Percentiles rank a stretch among this genome's conserved stretches.
Evolutionary conservation across 352 stramenopile genomes (phyloP).

Genomic region (Globisporangium splendens): DNA sequence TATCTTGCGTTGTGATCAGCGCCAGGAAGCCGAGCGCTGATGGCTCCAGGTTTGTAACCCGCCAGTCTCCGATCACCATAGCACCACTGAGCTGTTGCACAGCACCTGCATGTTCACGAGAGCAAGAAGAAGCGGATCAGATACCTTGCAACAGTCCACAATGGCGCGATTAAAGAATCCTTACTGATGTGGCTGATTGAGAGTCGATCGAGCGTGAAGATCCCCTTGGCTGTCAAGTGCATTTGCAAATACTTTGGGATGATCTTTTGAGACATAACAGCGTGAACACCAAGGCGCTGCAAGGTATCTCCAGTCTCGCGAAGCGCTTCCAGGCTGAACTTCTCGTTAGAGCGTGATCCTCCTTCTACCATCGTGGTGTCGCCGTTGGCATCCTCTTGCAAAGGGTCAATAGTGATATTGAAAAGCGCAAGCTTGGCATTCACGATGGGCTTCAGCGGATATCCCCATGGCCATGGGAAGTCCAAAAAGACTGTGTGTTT

Average conservation of each 20-base stretch:
- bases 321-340: conserved; percentile 29
- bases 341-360: not conserved
- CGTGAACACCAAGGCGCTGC: conserved; percentile 21
- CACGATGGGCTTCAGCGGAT: conserved; percentile 13
- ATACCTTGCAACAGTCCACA: not conserved
- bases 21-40: conserved; percentile 40
- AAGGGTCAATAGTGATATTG: conserved; percentile 52
- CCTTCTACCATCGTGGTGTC: conserved; percentile 4
- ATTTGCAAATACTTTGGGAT: conserved; percentile 45
- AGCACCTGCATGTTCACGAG: conserved; percentile 21
- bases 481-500: conserved; percentile 47
- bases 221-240: conserved; percentile 28
- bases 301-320: conserved; percentile 31
- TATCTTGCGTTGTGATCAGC: conserved; percentile 26
- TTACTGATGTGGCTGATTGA: conserved; percentile 50
- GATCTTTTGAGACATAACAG: conserved; percentile 57
- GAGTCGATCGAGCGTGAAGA: conserved; percentile 49
- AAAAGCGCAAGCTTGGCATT: conserved; percentile 46
- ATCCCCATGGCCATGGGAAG: conserved; percentile 24
- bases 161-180: conserved; percentile 4
- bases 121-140: conserved; percentile 3
- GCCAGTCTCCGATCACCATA: conserved; percentile 44
- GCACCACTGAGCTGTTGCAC: conserved; percentile 52
- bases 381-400: conserved; percentile 10
- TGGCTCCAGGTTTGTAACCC: conserved; percentile 15